Evolutionary conservation across 2,329 filamentous ascomycete genomes (phyloP).

Genomic region (Talaromyces sp.): DNA sequence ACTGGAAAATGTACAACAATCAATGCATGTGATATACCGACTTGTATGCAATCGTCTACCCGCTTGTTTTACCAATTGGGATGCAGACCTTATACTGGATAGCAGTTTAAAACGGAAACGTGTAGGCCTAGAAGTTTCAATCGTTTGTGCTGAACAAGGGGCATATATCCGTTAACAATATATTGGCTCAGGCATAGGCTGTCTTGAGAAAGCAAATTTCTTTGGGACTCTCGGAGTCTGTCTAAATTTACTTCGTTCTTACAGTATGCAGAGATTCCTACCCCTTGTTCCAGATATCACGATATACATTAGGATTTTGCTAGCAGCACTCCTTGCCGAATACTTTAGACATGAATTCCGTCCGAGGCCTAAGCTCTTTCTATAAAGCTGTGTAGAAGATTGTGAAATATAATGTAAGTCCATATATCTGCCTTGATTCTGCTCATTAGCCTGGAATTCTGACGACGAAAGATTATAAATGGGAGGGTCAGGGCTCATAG

Average conservation of each 20-base stretch:
- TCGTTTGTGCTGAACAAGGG: neutral
- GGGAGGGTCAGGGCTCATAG: neutral
- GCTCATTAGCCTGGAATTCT: neutral
- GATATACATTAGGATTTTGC: neutral
- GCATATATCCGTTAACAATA: neutral
- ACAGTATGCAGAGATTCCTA: neutral
- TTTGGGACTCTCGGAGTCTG: neutral
- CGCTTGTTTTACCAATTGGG: neutral
- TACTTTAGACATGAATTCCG: neutral
- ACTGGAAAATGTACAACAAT: neutral
- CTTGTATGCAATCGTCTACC: neutral
- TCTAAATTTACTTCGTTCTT: neutral
- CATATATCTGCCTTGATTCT: neutral
- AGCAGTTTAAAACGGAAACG: neutral
- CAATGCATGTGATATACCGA: neutral
- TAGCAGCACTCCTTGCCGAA: neutral
- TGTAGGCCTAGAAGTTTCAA: neutral
- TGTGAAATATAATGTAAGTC: neutral
- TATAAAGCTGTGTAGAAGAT: neutral
- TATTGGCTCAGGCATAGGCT: neutral
- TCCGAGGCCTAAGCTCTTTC: neutral
- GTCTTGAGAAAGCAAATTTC: neutral
- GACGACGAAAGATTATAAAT: neutral
- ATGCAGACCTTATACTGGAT: neutral
- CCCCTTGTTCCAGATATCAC: neutral